Evolutionary conservation across 305 asterid species (phyloP), one percentile per base, ranked within the genome.

Genomic region (Fraxinus platypoda): DNA sequence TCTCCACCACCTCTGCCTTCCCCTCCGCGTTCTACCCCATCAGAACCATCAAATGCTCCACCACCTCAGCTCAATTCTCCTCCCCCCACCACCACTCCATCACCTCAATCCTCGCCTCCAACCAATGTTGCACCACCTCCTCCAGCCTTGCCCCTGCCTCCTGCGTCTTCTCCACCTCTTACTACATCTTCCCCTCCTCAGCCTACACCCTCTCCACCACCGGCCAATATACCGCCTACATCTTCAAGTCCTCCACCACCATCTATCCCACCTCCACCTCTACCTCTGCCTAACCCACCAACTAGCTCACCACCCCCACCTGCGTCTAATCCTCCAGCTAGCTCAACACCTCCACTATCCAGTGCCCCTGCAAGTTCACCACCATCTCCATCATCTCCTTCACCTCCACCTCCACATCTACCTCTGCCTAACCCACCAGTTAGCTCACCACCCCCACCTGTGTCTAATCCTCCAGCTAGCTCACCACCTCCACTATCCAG

Each of bases 261-360:
- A 4, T 8, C 54, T 12, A 17, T 57, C 8, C 81, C 57, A 13
- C 4, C 80, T 28, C 71, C 85, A 19, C 82, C 86, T 25, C 88
- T 86, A 11, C 86, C 91, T 26, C 75, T 75, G 3, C 25, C 71
- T 30, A 49, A 30, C 78, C 85, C 87, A 41, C 89, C 88, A 4
- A 23, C 75, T 52, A 46, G n/a, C 74, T 74, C 88, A 64, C 82
- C 91, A 19, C 84, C 91, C 2, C 86, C 90, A 46, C 37, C 87
- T 26, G 86, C 77, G 23, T 33, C 34, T 17, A 71, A 35, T 34
- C 46, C 83, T 54, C 88, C 86, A 4, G 73, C 74, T 71, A 37
- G 81, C 2, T 86, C 88, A 28, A 85, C 94, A 30, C 89, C 86
- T 31, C 88, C 87, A 15, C 85, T 91, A n/a, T n/a, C n/a, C n/a